Percentiles rank a stretch among this genome's conserved stretches.
Evolutionary conservation across 345 rosid species (phyloP).

Genomic region (Eucalyptus urophylla): DNA sequence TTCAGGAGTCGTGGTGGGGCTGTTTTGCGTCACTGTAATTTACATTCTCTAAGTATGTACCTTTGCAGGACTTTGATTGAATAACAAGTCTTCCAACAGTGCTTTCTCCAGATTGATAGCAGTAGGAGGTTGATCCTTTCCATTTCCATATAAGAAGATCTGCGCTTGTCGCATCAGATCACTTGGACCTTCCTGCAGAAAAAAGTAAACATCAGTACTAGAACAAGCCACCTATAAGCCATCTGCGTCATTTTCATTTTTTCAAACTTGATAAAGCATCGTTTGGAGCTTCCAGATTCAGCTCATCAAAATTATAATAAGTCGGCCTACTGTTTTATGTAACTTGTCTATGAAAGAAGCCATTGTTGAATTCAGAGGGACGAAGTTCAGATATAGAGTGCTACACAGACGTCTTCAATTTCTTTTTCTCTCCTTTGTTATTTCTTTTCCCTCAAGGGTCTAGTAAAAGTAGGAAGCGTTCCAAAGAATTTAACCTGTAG

Average conservation of each 20-base stretch:
- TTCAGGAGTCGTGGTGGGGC: background rate
- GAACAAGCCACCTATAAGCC: background rate
- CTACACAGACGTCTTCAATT: background rate
- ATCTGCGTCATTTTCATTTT: background rate
- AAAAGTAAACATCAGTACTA: background rate
- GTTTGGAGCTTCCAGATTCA: background rate
- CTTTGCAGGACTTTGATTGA: constrained; percentile 26
- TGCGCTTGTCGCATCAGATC: constrained; percentile 18
- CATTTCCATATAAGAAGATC: constrained; percentile 22
- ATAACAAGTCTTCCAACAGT: constrained; percentile 11
- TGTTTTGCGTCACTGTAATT: background rate
- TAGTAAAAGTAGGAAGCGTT: background rate
- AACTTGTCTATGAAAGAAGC: background rate
- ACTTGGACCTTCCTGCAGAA: constrained; percentile 12
- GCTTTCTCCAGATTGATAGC: constrained; percentile 21
- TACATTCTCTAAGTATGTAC: background rate
- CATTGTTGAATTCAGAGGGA: background rate
- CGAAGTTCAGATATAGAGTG: background rate
- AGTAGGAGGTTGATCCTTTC: constrained; percentile 25
- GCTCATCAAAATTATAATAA: background rate
- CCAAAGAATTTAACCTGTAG: constrained; percentile 14
- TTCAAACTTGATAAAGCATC: background rate
- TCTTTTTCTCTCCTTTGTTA: background rate
- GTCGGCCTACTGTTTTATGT: background rate
- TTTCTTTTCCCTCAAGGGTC: background rate